Conservation (phyloP, 257 asterid genomes). For the Phtheirospermum japonicum region DNA sequence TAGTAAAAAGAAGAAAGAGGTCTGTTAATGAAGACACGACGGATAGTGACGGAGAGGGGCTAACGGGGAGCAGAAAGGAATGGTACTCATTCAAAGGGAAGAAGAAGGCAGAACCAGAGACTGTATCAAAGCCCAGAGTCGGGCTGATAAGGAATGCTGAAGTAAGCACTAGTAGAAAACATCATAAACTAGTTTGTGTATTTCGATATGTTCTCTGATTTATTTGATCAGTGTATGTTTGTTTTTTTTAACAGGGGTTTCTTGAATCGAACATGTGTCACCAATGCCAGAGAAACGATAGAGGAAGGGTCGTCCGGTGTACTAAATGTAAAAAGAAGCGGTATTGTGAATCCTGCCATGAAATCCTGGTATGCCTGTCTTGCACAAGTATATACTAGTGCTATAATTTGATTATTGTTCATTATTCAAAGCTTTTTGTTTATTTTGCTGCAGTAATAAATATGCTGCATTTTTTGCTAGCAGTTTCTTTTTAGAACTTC, state of each 20-base stretch:
- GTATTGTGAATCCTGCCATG: constrained; percentile 44
- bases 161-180: constrained; percentile 11
- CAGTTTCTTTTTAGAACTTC: neutral
- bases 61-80: neutral
- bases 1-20: constrained; percentile 3
- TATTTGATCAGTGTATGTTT: neutral
- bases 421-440: neutral
- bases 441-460: neutral
- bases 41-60: constrained; percentile 6
- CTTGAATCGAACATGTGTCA: constrained; percentile 46
- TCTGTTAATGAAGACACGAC: neutral
- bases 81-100: neutral
- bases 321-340: constrained; percentile 41
- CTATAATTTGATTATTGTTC: neutral
- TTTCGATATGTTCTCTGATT: neutral
- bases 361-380: constrained; percentile 45
- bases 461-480: neutral
- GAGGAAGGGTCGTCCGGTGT: constrained; percentile 49
- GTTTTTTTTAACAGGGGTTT: constrained; percentile 27
- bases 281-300: constrained; percentile 49
- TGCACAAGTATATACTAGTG: no score
- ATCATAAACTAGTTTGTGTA: neutral
- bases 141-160: constrained; percentile 13
- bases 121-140: constrained; percentile 6
- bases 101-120: neutral